Conservation (phyloP, 2,329 filamentous ascomycete genomes). For the Coniosporium tulheliwenetii region DNA sequence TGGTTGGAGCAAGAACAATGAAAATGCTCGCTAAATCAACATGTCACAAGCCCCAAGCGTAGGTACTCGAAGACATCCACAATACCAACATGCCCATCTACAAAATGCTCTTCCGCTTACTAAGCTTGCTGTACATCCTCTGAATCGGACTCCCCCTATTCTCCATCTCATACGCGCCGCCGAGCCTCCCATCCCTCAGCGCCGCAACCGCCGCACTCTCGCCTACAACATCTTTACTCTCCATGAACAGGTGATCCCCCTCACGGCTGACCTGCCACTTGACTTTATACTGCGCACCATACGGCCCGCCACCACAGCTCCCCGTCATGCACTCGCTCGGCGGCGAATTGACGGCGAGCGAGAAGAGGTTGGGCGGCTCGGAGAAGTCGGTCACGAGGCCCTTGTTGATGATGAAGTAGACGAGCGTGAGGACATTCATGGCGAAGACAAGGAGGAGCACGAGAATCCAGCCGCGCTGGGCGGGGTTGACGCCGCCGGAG, state of each 20-base stretch:
- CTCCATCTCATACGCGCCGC: slow-evolving; percentile 14
- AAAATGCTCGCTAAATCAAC: no score
- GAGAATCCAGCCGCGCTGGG: slow-evolving; percentile 52
- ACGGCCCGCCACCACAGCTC: slow-evolving; percentile 39
- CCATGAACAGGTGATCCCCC: slow-evolving; percentile 38
- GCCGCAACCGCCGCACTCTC: slow-evolving; percentile 1
- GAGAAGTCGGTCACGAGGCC: slow-evolving; percentile 64
- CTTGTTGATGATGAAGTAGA: slow-evolving; percentile 43
- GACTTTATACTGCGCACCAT: slow-evolving; percentile 30
- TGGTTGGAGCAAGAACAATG: no score
- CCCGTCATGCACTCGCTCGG: slow-evolving; percentile 35
- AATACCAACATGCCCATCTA: slow-evolving; percentile 2
- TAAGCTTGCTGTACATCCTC: slow-evolving; percentile 17
- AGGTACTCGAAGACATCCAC: no score
- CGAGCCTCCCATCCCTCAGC: slow-evolving; percentile 3
- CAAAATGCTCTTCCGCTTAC: slow-evolving; percentile 20
- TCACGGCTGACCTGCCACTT: slow-evolving; percentile 30
- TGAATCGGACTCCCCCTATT: slow-evolving; percentile 18
- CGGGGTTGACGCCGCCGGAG: slow-evolving; percentile 43
- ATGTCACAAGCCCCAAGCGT: no score
- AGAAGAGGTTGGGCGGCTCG: slow-evolving; percentile 61
- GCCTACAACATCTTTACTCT: slow-evolving; percentile 19
- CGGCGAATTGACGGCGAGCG: slow-evolving; percentile 52
- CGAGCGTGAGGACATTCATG: slow-evolving; percentile 49
- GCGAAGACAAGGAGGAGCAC: slow-evolving; percentile 50